Evolutionary conservation across 164 flowering plant species (phyloP), one percentile per base, ranked within the genome.

Genomic region (Berberis vulgaris): DNA sequence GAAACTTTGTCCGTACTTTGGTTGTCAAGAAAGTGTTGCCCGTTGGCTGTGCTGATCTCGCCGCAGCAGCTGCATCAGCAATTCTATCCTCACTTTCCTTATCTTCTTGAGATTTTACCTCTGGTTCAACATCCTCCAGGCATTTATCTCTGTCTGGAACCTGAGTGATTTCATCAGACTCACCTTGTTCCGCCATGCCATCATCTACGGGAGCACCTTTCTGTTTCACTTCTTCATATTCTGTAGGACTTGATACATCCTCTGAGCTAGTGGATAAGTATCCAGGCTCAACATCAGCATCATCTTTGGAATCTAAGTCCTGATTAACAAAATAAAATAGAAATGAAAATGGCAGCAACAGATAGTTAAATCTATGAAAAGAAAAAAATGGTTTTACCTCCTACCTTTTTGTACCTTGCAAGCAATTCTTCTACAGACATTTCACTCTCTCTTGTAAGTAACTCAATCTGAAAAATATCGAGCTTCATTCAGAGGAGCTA

Each of bases 61-160:
- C 99, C 63, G 97, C 97, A 52, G 97, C 99, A 41, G 99, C 99
- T 46, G 99, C 99, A 89, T 85, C 97, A 71, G 90, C 97, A 79
- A 95, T 88, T 80, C 71, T 84, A 68, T 67, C 71, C 59, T 88
- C 96, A 69, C 81, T 82, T 52, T 84, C 91, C 64, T 67, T 80
- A 8, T 64, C 90, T 66, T 78, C 86, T 63, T 77, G 85, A 69
- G 78, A 64, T 54, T 71, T 65, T 13, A 57, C 64, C 9, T 54
- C 63, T 10, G 61, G 63, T 49, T 61, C 78, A 40, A 49, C 76
- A 71, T 70, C 80, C 6, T 67, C 64, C 63, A 77, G 75, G 59
- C 65, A 67, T 10, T 63, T 53, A 52, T 50, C 67, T 60, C 77
- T 64, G 49, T 43, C 41, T 50, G 55, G 26, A 64, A n/a, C 66